A percentile compares a stretch with the other conserved stretches of the same genome.
These are phyloP conservation scores for Xerocomellus intermedius DNA, from an alignment of 768 basidiomycete species.

Conservation along the genomic window DNA sequence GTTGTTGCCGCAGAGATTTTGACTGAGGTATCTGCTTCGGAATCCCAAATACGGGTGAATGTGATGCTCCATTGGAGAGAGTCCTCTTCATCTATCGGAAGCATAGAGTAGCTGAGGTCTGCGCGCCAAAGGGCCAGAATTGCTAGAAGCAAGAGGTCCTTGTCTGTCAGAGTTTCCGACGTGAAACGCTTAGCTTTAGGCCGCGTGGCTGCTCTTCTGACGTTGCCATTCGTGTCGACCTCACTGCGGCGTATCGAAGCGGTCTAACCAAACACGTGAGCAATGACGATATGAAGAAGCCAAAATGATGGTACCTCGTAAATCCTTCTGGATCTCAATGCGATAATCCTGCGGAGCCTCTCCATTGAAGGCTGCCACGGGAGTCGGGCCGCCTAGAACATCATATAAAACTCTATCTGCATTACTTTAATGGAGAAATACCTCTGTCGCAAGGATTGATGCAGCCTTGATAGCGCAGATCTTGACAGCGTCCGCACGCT, in stretches of 20 bases:
- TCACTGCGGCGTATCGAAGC: conserved; percentile 57
- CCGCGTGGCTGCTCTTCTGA: conserved; percentile 50
- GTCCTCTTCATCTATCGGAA: conserved; percentile 40
- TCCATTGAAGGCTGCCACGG: conserved; percentile 55
- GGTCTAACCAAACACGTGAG: conserved; percentile 36
- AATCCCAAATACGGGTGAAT: conserved; percentile 56
- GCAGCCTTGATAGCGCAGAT: conserved; percentile 73
- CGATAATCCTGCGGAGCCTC: conserved; percentile 45
- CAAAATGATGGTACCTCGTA: conserved; percentile 46
- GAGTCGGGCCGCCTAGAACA: conserved; percentile 48
- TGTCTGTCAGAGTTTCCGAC: conserved; percentile 60
- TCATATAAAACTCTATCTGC: conserved; percentile 8
- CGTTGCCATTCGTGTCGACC: conserved; percentile 53
- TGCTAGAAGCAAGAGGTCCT: conserved; percentile 67
- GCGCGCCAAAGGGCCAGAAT: conserved; percentile 70
- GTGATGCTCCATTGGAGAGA: conserved; percentile 47
- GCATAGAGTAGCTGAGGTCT: conserved; percentile 53
- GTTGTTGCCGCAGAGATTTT: conserved; percentile 59
- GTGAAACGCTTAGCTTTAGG: conserved; percentile 62
- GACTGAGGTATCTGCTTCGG: conserved; percentile 59
- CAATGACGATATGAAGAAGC: conserved; percentile 1
- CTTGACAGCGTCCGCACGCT: conserved; percentile 80
- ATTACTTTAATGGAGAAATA: conserved; percentile 25
- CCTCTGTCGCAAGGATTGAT: conserved; percentile 67
- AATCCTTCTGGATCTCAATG: conserved; percentile 51